Percentiles rank a stretch among this genome's conserved stretches.
phyloP scores from a whole-genome alignment of 2,329 filamentous ascomycete species.

The Aspergillus quadricinctus region DNA sequence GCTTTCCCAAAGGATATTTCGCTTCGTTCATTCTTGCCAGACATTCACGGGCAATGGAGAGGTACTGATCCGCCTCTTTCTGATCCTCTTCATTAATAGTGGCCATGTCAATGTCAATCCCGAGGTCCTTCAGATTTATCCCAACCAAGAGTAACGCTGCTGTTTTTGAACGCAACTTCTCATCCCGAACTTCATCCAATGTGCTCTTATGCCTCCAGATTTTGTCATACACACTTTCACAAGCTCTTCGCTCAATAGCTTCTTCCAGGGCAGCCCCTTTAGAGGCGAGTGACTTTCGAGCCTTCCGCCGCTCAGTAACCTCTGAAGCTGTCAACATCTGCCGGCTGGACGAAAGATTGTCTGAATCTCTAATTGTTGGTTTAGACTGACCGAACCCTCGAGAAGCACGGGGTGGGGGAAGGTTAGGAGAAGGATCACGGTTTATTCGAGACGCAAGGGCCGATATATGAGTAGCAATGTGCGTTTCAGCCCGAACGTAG shows the following conservation, averaged over 20 bases:
- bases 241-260: slow-evolving; percentile 80
- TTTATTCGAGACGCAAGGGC: slow-evolving; percentile 70
- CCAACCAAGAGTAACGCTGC: slow-evolving; percentile 87
- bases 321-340: slow-evolving; percentile 91
- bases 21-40: slow-evolving; percentile 80
- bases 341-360: slow-evolving; percentile 51
- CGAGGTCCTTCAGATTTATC: slow-evolving; percentile 80
- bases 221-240: slow-evolving; percentile 77
- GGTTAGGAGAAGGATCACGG: slow-evolving; percentile 59
- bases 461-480: slow-evolving; percentile 83
- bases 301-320: slow-evolving; percentile 72
- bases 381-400: slow-evolving; percentile 42
- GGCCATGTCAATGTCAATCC: slow-evolving; percentile 62
- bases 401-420: slow-evolving; percentile 52
- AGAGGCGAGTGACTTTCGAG: slow-evolving; percentile 70
- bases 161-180: slow-evolving; percentile 89
- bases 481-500: slow-evolving; percentile 72
- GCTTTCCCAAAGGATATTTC: slow-evolving; percentile 83
- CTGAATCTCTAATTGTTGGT: slow-evolving; percentile 44
- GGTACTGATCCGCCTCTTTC: slow-evolving; percentile 66
- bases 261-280: slow-evolving; percentile 79
- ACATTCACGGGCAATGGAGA: slow-evolving; percentile 67
- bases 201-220: slow-evolving; percentile 90
- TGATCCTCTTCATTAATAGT: slow-evolving; percentile 55
- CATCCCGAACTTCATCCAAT: slow-evolving; percentile 90